A percentile compares a stretch with the other conserved stretches of the same genome.
Evolutionary conservation across 2,329 filamentous ascomycete species (phyloP).

Genomic region (Phyllosticta ampelicida): DNA sequence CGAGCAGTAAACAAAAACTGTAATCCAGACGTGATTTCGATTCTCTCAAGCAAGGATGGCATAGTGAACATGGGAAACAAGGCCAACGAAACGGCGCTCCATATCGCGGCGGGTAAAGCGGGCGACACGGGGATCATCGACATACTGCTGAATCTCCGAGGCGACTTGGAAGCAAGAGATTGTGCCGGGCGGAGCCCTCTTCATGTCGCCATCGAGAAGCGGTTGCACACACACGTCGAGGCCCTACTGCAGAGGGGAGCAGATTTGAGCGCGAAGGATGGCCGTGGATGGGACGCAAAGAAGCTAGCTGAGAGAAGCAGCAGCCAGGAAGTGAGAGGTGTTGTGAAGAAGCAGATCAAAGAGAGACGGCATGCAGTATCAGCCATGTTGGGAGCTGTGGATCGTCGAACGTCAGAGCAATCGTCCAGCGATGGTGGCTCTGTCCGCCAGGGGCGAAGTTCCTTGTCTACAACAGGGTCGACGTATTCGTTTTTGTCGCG

Average conservation of each 20-base stretch:
- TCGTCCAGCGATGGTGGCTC: not conserved
- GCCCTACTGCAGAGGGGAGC: conserved; percentile 3
- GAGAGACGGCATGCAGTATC: not conserved
- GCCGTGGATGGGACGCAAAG: not conserved
- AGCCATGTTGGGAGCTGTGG: not conserved
- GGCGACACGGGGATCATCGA: not conserved
- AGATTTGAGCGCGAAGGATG: not conserved
- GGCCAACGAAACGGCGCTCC: conserved; percentile 4
- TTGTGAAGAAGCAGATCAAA: conserved; percentile 3
- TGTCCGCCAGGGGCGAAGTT: not conserved
- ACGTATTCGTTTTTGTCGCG: not conserved
- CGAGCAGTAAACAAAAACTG: conserved; percentile 4
- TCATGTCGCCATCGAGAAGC: conserved; percentile 6
- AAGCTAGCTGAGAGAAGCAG: conserved; percentile 5
- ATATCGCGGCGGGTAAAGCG: conserved; percentile 3
- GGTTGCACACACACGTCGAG: not conserved
- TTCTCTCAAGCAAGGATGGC: not conserved
- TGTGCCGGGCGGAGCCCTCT: conserved; percentile 2
- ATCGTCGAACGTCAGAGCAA: conserved; percentile 2
- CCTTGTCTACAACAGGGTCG: not conserved
- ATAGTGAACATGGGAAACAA: conserved; percentile 1
- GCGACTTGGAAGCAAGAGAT: conserved; percentile 3
- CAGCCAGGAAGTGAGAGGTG: conserved; percentile 2
- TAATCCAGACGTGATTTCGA: conserved; percentile 1
- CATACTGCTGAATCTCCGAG: not conserved